Evolutionary conservation across 1,139 yeast species (phyloP).

Genomic region (Blastobotrys niveus): DNA sequence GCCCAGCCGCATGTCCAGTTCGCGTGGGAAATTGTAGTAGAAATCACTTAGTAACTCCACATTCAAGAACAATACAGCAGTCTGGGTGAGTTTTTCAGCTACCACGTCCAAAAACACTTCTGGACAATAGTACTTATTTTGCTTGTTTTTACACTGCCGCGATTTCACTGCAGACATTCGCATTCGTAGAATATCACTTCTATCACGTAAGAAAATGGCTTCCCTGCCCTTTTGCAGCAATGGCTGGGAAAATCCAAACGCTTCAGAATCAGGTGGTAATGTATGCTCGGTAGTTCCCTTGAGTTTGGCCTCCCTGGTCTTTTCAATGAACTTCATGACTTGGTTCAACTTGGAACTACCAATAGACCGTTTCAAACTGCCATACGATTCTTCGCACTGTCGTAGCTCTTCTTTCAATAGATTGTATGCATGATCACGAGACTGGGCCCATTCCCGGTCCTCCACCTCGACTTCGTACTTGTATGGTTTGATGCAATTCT

Average conservation of each 20-base stretch:
- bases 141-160: conserved; percentile 69
- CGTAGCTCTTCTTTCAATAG: conserved; percentile 76
- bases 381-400: conserved; percentile 69
- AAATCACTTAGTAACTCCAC: conserved; percentile 93
- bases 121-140: conserved; percentile 86
- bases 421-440: conserved; percentile 71
- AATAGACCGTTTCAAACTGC: conserved; percentile 58
- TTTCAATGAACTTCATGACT: conserved; percentile 65
- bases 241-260: conserved; percentile 70
- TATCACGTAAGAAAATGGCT: conserved; percentile 74
- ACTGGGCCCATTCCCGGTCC: conserved; percentile 84
- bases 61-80: conserved; percentile 87
- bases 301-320: conserved; percentile 42
- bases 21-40: conserved; percentile 93
- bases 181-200: conserved; percentile 66
- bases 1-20: conserved; percentile 71
- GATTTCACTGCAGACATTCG: conserved; percentile 72
- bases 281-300: conserved; percentile 25
- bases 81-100: conserved; percentile 82
- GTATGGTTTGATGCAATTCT: conserved; percentile 94
- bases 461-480: conserved; percentile 96
- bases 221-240: conserved; percentile 68
- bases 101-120: conserved; percentile 91
- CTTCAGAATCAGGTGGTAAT: conserved; percentile 42
- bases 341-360: conserved; percentile 82